Percentiles rank a stretch among this genome's conserved stretches.
Evolutionary conservation across 2,329 filamentous ascomycete genomes (phyloP).

Genomic region (Leptographium galeiforme): DNA sequence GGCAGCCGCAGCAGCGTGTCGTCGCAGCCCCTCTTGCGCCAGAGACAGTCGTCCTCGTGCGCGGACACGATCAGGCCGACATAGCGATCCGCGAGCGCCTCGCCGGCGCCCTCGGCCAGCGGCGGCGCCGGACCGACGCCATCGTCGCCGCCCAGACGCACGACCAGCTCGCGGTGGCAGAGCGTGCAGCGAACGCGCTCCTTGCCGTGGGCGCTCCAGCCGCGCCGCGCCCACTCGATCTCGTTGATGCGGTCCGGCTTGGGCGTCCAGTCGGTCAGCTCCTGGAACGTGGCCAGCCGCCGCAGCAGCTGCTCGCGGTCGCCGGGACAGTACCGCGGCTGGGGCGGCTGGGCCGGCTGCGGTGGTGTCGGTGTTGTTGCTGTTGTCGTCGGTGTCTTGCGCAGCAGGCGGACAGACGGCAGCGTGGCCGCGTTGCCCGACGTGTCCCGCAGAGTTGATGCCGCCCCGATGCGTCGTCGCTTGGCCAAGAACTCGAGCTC

Average conservation of each 20-base stretch:
- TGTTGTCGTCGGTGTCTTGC: slow-evolving; percentile 19
- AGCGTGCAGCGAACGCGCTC: slow-evolving; percentile 78
- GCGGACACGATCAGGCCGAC: slow-evolving; percentile 56
- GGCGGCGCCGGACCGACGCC: slow-evolving; percentile 22
- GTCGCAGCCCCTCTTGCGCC: slow-evolving; percentile 79
- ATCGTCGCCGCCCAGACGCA: slow-evolving; percentile 56
- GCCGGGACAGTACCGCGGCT: slow-evolving; percentile 69
- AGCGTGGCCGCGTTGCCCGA: slow-evolving; percentile 14
- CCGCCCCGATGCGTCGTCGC: slow-evolving; percentile 34
- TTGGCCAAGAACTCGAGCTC: slow-evolving; percentile 34
- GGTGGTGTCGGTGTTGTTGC: slow-evolving; percentile 7
- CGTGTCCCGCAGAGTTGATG: slow-evolving; percentile 14
- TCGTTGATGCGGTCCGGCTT: slow-evolving; percentile 80
- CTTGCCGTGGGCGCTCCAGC: slow-evolving; percentile 74
- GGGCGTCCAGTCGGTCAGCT: slow-evolving; percentile 84
- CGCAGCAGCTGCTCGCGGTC: slow-evolving; percentile 72
- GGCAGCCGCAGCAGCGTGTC: slow-evolving; percentile 48
- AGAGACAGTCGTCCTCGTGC: slow-evolving; percentile 72
- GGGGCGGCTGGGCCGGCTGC: slow-evolving; percentile 16
- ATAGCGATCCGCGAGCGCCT: slow-evolving; percentile 66
- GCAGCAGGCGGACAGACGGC: slow-evolving; percentile 24
- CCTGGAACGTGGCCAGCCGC: slow-evolving; percentile 75
- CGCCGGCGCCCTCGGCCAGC: slow-evolving; percentile 37
- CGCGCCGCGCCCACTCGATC: slow-evolving; percentile 86
- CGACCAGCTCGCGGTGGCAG: slow-evolving; percentile 71